Conservation (phyloP, 257 asterid species). For the Gentiana straminea region DNA sequence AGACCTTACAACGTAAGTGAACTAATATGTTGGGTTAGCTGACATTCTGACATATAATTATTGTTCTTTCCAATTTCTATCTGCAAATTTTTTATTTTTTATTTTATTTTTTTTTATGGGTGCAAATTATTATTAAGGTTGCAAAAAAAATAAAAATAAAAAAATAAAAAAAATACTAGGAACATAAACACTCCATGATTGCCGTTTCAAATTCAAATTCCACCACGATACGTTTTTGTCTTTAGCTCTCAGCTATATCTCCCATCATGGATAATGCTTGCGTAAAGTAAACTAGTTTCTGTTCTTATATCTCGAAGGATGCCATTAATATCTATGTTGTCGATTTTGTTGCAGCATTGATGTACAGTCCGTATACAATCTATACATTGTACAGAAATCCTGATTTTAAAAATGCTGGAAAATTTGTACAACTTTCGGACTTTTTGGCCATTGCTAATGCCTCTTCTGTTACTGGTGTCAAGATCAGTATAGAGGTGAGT, state of each 20-base stretch:
- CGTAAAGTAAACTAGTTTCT: too few relatives aligned
- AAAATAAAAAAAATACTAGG: too few relatives aligned
- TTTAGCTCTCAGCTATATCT: too few relatives aligned
- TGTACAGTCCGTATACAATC: slow-evolving; percentile 24
- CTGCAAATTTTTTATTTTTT: neutral
- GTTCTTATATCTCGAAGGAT: neutral
- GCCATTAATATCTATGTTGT: slow-evolving; percentile 4
- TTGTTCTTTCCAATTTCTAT: neutral
- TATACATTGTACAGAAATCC: slow-evolving; percentile 42
- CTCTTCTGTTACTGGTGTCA: slow-evolving; percentile 58
- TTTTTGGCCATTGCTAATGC: slow-evolving; percentile 58
- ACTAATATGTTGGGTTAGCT: neutral
- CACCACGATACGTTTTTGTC: too few relatives aligned
- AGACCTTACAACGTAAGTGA: slow-evolving; percentile 45
- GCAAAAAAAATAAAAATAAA: too few relatives aligned
- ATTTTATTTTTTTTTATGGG: too few relatives aligned
- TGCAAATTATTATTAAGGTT: too few relatives aligned
- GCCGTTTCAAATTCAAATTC: too few relatives aligned
- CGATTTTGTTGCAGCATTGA: slow-evolving; percentile 46
- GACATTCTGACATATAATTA: neutral
- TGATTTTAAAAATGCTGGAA: slow-evolving; percentile 27
- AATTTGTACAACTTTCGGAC: slow-evolving; percentile 34
- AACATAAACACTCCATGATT: too few relatives aligned
- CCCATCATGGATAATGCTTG: too few relatives aligned
- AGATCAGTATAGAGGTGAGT: slow-evolving; percentile 62